Conservation (phyloP, 2,329 filamentous ascomycete species). For the Fusarium pseudoanthophilum region DNA sequence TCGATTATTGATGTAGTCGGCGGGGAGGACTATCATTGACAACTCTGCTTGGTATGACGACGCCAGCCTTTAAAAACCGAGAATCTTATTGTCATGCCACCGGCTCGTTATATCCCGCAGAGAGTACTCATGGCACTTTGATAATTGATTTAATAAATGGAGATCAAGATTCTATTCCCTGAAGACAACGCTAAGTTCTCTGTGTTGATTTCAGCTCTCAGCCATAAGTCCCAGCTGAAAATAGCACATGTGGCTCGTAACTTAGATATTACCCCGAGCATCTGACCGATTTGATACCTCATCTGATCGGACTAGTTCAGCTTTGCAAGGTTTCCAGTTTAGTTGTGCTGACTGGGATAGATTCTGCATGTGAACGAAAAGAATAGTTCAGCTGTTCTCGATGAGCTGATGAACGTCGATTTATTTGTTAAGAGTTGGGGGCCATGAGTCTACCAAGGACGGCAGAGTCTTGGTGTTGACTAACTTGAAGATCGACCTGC, state of each 20-base stretch:
- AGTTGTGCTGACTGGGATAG: neutral
- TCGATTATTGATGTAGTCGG: neutral
- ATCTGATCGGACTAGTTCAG: too few species aligned
- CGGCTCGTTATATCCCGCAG: rapidly evolving
- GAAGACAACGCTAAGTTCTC: neutral
- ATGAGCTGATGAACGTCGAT: neutral
- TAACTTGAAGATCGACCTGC: neutral
- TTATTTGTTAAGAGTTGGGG: neutral
- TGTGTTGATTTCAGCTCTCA: neutral
- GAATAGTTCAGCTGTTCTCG: neutral
- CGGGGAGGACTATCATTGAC: rapidly evolving
- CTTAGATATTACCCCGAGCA: rapidly evolving
- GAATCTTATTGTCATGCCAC: neutral
- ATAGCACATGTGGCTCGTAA: rapidly evolving
- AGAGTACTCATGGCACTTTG: neutral
- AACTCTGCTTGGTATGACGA: neutral
- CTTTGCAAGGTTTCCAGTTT: neutral
- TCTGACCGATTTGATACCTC: rapidly evolving
- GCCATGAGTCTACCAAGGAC: neutral
- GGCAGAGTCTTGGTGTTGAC: neutral
- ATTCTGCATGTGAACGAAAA: neutral
- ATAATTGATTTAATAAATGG: neutral
- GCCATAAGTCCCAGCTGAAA: rapidly evolving
- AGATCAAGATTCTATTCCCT: neutral
- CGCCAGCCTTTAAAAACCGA: neutral